Conservation (phyloP, 805 yeast genomes). For the Trichomonascus vanleenenianus region DNA sequence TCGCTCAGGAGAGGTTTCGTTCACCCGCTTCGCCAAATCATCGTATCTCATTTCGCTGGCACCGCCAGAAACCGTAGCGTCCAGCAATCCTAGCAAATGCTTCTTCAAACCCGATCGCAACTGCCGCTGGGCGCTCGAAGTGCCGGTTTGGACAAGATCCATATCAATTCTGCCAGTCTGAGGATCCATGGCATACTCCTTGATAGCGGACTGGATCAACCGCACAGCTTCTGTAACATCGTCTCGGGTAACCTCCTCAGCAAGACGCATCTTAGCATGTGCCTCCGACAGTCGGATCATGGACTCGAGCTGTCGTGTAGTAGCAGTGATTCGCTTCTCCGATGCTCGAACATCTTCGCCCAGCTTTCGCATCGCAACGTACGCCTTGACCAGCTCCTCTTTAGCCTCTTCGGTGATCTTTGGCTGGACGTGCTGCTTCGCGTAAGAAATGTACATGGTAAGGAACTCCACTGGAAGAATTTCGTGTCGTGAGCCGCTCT, state of each 20-base stretch:
- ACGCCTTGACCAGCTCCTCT: conserved; percentile 73
- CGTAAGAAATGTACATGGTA: conserved; percentile 85
- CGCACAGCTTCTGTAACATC: conserved; percentile 95
- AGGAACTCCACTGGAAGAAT: conserved; percentile 80
- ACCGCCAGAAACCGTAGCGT: conserved; percentile 26
- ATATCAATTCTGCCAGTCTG: conserved; percentile 93
- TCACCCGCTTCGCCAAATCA: conserved; percentile 51
- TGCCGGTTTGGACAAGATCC: conserved; percentile 96
- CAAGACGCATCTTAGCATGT: conserved; percentile 91
- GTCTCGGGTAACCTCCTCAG: conserved; percentile 56
- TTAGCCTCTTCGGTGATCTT: conserved; percentile 72
- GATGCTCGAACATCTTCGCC: conserved; percentile 86
- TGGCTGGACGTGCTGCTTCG: conserved; percentile 82
- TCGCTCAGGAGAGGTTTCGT: conserved; percentile 55
- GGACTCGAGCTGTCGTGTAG: conserved; percentile 93
- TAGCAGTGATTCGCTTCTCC: conserved; percentile 92
- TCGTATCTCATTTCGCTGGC: conserved; percentile 45
- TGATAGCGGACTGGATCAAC: conserved; percentile 85
- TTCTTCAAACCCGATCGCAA: conserved; percentile 64
- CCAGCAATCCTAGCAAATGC: conserved; percentile 49
- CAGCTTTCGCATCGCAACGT: conserved; percentile 87
- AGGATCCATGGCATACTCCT: conserved; percentile 98
- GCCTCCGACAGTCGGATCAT: conserved; percentile 95
- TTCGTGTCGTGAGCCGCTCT: conserved; percentile 57
- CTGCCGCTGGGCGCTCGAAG: conserved; percentile 77